Evolutionary conservation across 31 red algal species (phyloP), one percentile per base, ranked within the genome.

Genomic region (Odonthalia washingtoniensis): DNA sequence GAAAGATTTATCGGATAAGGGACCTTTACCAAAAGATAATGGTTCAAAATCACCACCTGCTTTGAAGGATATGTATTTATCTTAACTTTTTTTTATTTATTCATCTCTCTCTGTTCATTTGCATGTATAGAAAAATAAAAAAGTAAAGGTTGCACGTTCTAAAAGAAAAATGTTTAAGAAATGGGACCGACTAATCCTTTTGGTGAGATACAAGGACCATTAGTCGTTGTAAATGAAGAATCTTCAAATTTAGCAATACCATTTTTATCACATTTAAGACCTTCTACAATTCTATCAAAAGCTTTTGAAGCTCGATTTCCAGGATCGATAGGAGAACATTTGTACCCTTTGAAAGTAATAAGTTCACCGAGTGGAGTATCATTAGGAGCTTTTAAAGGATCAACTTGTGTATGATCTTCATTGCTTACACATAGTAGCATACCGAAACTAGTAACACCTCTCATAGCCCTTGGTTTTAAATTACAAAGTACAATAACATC

Each of bases 361-460:
- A 93, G 78, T 52, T 92, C 96, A 62, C 96, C 96, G 5, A 93
- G 31, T 53, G 60, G 74, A 3, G 87, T 72, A 38, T 46, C 78
- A 0, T 69, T 43, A 6, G 96, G 96, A 3, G 96, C 80, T 3
- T 65, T 43, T 12, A 98, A 81, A 6, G 93, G 93, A 36, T 98
- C 93, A 44, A 98, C 96, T 31, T 75, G 14, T 6, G 80, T 90
- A 45, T 91, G 86, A 81, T 95, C 90, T 41, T 80, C 84, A 72
- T 93, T 93, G 3, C 81, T 88, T 41, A 87, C 96, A 78, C 96
- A 98, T 43, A 98, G 93, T 65, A 98, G 62, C 96, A 98, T 98
- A 14, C 96, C 96, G 14, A 93, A 81, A 60, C 84, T 89, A 4
- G 87, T 80, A 18, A 98, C 77, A 28, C 96, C 96, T 60, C 93